phyloP scores from a whole-genome alignment of 306 rosid genomes.

The Rosa chinensis region DNA sequence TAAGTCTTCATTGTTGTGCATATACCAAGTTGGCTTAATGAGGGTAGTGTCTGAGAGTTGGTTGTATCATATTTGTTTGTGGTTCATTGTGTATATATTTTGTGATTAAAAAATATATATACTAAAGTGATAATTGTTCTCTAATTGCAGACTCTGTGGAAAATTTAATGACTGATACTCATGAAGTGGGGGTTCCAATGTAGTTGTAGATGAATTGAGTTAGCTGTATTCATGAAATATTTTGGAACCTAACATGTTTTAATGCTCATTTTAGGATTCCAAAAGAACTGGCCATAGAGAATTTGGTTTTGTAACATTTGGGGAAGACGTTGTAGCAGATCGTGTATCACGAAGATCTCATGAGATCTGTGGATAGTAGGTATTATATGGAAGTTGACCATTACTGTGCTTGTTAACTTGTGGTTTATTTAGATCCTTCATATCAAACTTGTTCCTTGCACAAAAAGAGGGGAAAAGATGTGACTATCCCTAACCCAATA shows the following conservation, averaged over 20 bases:
- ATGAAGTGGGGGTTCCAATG: conserved; percentile 86
- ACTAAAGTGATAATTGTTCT: conserved; percentile 12
- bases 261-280: conserved; percentile 57
- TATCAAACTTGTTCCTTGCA: no score
- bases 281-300: conserved; percentile 92
- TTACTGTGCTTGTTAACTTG: neutral
- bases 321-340: conserved; percentile 91
- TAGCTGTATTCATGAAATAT: neutral
- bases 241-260: conserved; percentile 12
- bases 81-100: neutral
- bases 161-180: conserved; percentile 88
- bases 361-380: conserved; percentile 91
- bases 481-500: no score
- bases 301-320: conserved; percentile 93
- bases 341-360: conserved; percentile 90
- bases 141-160: conserved; percentile 82
- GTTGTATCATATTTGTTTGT: neutral
- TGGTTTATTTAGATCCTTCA: neutral
- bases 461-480: no score
- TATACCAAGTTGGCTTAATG: neutral
- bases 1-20: neutral
- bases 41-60: neutral
- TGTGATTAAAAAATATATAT: neutral
- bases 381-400: conserved; percentile 23
- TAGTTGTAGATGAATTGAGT: conserved; percentile 67